Conservation (phyloP, 2,329 filamentous ascomycete genomes). For the Amesomyces nigricolor region DNA sequence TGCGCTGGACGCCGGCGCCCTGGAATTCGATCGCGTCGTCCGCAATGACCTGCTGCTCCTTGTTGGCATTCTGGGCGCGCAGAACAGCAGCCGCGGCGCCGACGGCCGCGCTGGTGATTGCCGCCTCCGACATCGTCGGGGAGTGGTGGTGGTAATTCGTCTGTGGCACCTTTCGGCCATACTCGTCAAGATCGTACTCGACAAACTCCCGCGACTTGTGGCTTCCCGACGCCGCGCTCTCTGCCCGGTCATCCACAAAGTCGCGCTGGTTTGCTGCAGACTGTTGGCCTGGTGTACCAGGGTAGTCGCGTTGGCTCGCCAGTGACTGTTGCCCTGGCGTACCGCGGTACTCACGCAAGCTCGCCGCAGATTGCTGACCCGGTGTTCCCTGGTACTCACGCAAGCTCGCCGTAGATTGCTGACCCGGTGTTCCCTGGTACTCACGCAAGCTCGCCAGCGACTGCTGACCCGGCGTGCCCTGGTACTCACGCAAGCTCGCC, state of each 20-base stretch:
- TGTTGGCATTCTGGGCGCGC: conserved; percentile 44
- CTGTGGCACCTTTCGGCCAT: conserved; percentile 49
- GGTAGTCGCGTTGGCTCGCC: background rate
- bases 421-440: no score
- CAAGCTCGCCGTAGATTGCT: no score
- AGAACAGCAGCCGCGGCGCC: conserved; percentile 48
- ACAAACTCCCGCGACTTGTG: conserved; percentile 43
- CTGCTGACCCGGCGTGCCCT: no score
- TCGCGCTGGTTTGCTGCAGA: conserved; percentile 38
- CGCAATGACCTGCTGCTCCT: conserved; percentile 35
- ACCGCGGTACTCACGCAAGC: no score
- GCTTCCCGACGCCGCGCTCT: conserved; percentile 37
- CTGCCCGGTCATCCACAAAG: conserved; percentile 35
- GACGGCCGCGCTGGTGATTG: conserved; percentile 53
- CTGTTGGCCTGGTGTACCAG: conserved; percentile 34
- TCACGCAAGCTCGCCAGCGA: no score
- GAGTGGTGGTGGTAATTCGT: conserved; percentile 41
- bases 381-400: no score
- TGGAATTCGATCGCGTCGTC: conserved; percentile 37
- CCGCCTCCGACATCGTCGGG: conserved; percentile 52
- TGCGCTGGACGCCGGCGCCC: conserved; percentile 50
- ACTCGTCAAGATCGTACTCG: conserved; percentile 53
- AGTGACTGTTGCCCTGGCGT: no score
- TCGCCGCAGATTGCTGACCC: no score
- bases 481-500: no score